phyloP scores from a whole-genome alignment of 148 eudicot species.

The Dysphania ambrosioides region DNA sequence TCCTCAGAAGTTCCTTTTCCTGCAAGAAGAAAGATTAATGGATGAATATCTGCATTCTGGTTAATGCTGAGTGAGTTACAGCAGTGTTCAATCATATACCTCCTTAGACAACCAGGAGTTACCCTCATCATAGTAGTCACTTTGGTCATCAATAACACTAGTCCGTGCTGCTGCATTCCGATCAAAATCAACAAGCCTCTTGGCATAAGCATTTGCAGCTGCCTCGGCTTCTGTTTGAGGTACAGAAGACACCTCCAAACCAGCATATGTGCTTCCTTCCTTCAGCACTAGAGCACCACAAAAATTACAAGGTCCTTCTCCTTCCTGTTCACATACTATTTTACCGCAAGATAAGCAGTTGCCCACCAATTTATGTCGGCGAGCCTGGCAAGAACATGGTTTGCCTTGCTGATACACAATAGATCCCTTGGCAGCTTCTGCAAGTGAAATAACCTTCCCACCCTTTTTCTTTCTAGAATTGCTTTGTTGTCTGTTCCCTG shows the following conservation, averaged over 20 bases:
- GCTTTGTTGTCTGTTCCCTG: constrained; percentile 43
- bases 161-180: constrained; percentile 97
- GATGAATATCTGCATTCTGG: neutral
- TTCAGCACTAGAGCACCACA: constrained; percentile 89
- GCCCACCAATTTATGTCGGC: constrained; percentile 76
- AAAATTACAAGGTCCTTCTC: constrained; percentile 94
- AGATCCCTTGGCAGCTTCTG: constrained; percentile 97
- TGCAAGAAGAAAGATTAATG: constrained; percentile 23
- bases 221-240: constrained; percentile 72
- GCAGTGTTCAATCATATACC: constrained; percentile 37
- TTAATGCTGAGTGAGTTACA: neutral
- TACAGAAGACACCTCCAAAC: constrained; percentile 54
- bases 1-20: constrained; percentile 89
- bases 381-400: constrained; percentile 96
- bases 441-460: constrained; percentile 77
- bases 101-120: constrained; percentile 90
- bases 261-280: constrained; percentile 96
- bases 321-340: constrained; percentile 98
- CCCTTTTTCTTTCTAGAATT: constrained; percentile 75
- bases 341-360: constrained; percentile 98
- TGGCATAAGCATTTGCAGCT: constrained; percentile 92
- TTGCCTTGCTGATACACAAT: constrained; percentile 90
- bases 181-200: constrained; percentile 97
- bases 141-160: constrained; percentile 96
- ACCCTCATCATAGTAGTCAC: constrained; percentile 94